Evolutionary conservation across 2,329 filamentous ascomycete species (phyloP).

Genomic region (Penicillium sp.): DNA sequence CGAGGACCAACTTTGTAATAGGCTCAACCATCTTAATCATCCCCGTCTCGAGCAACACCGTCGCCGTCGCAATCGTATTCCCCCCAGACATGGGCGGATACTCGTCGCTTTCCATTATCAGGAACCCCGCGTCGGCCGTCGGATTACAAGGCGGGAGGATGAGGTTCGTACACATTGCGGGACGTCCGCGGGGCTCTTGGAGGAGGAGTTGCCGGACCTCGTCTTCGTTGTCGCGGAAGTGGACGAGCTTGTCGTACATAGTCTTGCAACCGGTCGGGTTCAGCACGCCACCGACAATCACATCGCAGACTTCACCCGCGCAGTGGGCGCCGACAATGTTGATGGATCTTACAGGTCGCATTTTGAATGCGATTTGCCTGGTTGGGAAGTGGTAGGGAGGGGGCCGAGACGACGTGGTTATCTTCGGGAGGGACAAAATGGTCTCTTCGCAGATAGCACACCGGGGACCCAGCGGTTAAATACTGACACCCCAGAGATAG

Average conservation of each 20-base stretch:
- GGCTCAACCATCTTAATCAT: slow-evolving; percentile 53
- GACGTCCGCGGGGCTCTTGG: slow-evolving; percentile 52
- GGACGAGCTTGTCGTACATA: slow-evolving; percentile 55
- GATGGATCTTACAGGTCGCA: neutral
- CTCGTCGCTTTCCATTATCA: slow-evolving; percentile 53
- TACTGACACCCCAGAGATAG: no score
- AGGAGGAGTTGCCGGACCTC: slow-evolving; percentile 48
- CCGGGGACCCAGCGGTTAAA: no score
- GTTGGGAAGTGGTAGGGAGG: no score
- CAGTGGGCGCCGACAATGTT: slow-evolving; percentile 26
- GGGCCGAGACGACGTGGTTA: no score
- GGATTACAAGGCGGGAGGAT: slow-evolving; percentile 51
- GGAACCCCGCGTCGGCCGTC: slow-evolving; percentile 49
- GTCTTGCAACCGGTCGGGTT: slow-evolving; percentile 43
- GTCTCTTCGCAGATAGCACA: no score
- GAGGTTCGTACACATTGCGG: slow-evolving; percentile 46
- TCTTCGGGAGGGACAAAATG: no score
- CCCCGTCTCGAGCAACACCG: slow-evolving; percentile 53
- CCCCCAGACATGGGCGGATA: slow-evolving; percentile 53
- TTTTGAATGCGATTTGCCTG: no score
- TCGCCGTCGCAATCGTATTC: slow-evolving; percentile 51
- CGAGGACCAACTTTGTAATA: slow-evolving; percentile 45
- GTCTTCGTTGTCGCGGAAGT: slow-evolving; percentile 48
- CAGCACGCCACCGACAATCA: slow-evolving; percentile 54
- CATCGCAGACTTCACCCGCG: slow-evolving; percentile 51